These are phyloP conservation scores for Mycogone perniciosa DNA, from an alignment of 2,329 filamentous ascomycete species.

Conservation along the genomic window DNA sequence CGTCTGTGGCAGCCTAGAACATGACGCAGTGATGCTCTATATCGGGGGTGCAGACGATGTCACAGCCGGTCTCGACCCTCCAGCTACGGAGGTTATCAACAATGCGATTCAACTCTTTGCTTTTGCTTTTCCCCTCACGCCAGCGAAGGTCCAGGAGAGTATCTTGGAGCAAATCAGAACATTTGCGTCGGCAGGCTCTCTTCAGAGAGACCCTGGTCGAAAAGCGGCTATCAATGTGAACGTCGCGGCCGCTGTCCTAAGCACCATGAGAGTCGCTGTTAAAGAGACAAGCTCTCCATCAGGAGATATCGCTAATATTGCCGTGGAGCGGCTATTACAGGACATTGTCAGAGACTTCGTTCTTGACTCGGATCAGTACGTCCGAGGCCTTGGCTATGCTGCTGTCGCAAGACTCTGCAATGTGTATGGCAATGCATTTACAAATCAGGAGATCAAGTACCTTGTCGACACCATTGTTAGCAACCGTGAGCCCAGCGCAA, in stretches of 20 bases:
- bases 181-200: constrained; percentile 70
- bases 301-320: constrained; percentile 66
- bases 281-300: constrained; percentile 68
- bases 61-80: constrained; percentile 59
- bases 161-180: constrained; percentile 90
- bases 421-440: constrained; percentile 78
- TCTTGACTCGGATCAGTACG: constrained; percentile 74
- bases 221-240: constrained; percentile 91
- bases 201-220: constrained; percentile 80
- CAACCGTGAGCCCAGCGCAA: constrained; percentile 86
- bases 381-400: constrained; percentile 79
- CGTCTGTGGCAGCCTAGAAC: constrained; percentile 76
- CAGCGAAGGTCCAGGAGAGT: constrained; percentile 89
- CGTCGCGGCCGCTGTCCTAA: constrained; percentile 72
- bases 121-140: constrained; percentile 81
- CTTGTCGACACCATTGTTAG: constrained; percentile 90
- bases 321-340: constrained; percentile 79
- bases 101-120: constrained; percentile 90
- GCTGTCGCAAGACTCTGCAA: constrained; percentile 81
- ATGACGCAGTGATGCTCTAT: constrained; percentile 81
- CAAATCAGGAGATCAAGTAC: constrained; percentile 81
- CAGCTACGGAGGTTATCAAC: constrained; percentile 90
- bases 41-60: constrained; percentile 42
- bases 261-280: constrained; percentile 74
- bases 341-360: constrained; percentile 68